Conservation (phyloP, 139 green algal genomes). For the Chlamydomonas sp. region DNA sequence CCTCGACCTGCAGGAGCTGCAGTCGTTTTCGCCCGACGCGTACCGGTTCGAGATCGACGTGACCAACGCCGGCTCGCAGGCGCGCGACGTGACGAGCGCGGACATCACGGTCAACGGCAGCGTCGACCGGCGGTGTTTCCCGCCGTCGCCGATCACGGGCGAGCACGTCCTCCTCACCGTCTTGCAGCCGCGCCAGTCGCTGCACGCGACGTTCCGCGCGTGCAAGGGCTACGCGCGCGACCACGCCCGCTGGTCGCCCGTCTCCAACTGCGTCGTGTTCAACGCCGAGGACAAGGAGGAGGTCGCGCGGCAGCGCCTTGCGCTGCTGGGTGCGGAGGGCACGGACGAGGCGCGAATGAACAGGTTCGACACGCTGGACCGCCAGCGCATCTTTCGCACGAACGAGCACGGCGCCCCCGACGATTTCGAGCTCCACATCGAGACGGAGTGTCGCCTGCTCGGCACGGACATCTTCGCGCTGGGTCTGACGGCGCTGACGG, state of each 20-base stretch:
- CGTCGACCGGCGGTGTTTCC: neutral
- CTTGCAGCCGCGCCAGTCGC: neutral
- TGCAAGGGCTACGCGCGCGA: neutral
- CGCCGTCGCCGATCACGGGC: neutral
- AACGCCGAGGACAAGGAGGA: neutral
- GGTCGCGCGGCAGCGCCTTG: neutral
- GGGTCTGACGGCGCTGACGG: neutral
- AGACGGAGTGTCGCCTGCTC: neutral
- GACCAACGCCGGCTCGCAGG: neutral
- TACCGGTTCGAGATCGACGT: conserved; percentile 1
- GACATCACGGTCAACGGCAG: neutral
- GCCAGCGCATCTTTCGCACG: neutral
- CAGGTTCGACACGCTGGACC: neutral
- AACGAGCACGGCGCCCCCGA: conserved; percentile 4
- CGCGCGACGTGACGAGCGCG: neutral
- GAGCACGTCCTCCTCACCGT: conserved; percentile 5
- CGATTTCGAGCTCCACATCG: conserved; percentile 1
- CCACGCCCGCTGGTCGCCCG: conserved; percentile 11
- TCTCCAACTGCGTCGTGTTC: neutral
- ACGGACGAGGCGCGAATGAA: neutral
- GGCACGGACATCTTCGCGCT: neutral
- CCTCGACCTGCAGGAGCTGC: neutral
- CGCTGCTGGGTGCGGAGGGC: neutral
- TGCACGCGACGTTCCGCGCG: neutral
- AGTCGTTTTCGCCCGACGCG: neutral